Base-by-base conservation (phyloP, 257 asterid genomes). In the Capsicum rhomboideum region DNA sequence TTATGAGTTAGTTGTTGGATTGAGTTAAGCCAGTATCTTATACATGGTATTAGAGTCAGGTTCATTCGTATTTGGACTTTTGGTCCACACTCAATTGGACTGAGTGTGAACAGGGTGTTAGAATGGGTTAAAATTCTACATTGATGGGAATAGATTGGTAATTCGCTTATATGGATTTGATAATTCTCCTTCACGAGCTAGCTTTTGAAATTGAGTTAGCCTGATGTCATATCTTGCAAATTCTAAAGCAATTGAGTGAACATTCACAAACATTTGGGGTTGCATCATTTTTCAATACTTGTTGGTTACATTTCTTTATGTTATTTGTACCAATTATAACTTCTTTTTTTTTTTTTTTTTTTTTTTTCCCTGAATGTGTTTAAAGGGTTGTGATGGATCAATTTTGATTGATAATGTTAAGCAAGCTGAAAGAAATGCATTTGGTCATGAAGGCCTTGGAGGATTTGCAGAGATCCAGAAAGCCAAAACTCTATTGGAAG, bases 301-400 rank as follows among this genome's bases (percentile, higher is more conserved):
- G 6, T 31, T 34, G n/a, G 6, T 67, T 34, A 34, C 26, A 67
- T 34, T 67, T 16, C 5, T 67, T 67, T 17, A 67, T 31, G 4
- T 67, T 67, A 67, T 31, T 17, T 34, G 8, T 31, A 67, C 14
- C 4, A 34, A 29, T 13, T 16, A 17, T 18, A 67, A 67, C n/a
- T 67, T 31, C 6, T 9, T n/a, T 0, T 26, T 11, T 61, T n/a
- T 46, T 72, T 7, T 20, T 9, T n/a, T n/a, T n/a, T n/a, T n/a
- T n/a, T n/a, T n/a, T n/a, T n/a, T n/a, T n/a, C n/a, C n/a, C n/a
- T n/a, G n/a, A 46, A 46, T 46, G 40, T 74, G 31, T 18, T n/a
- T 83, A 16, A 66, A 89, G 91, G 93, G 93, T 20, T 89, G 93
- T 49, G 93, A 89, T 50, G 92, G 92, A 18, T 89, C 91, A 26